Base-by-base conservation (phyloP, 805 yeast genomes). In the Dipodascopsis tothii region DNA sequence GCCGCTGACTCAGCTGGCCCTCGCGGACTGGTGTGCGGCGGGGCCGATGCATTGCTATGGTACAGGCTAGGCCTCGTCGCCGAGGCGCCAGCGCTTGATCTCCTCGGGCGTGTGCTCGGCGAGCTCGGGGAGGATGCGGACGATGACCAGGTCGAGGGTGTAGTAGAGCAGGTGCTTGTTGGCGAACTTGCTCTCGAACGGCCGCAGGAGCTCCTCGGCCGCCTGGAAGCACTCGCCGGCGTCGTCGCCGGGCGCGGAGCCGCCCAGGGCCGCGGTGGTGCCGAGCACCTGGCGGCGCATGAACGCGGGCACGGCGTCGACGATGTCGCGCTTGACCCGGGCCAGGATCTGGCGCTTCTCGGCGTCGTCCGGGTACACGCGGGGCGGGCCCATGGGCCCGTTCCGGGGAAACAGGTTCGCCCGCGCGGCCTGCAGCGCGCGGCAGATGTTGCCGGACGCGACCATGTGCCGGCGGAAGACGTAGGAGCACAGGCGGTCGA, bases 371-470 rank as follows among this genome's bases (percentile, higher is more conserved):
- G 79, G 77, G n/a, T 64, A 60, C 2, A 61, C 54, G 19, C 72
- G 55, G 3, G 72, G 65, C 3, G 74, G 72, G 0, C 78, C 78
- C 71, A 75, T 67, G n/a, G 57, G 56, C 14, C 68, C 71, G 54
- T 74, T 76, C 21, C 58, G 59, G 2, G 79, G 78, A 46, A 74
- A 74, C n/a, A 74, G 49, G 23, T 61, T 56, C 23, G 59, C 57
- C 41, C 78, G 57, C 2, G 65, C 48, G 11, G 55, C 50, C n/a
- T 52, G 51, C 4, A 72, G 41, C 4, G 39, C 39, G 19, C 46
- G 39, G 36, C 52, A 37, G 2, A 43, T 47, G 17, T 40, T 40
- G 18, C 37, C 35, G n/a, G 52, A 30, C 3, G 52, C 44, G 40
- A 48, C 9, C 21, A 48, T 40, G 32, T 48, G 46, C 22, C 38